Evolutionary conservation across 1,139 yeast species (phyloP).

Genomic region (Candida smagusa): DNA sequence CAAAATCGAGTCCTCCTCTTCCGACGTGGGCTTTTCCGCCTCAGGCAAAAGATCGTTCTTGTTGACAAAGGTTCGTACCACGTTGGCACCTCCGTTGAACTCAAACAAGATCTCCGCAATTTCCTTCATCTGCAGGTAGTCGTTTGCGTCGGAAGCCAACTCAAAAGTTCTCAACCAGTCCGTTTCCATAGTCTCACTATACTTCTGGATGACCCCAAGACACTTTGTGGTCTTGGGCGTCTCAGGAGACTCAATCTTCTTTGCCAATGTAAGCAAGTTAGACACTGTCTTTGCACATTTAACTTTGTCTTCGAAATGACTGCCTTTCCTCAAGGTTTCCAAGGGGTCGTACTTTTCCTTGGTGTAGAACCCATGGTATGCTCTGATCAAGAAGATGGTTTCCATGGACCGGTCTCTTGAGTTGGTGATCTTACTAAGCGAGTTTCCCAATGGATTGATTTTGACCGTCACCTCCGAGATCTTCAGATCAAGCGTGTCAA

Average conservation of each 20-base stretch:
- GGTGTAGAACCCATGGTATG: slow-evolving; percentile 72
- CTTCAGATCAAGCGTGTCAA: slow-evolving; percentile 56
- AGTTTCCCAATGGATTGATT: slow-evolving; percentile 73
- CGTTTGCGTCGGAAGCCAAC: slow-evolving; percentile 55
- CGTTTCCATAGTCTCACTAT: slow-evolving; percentile 74
- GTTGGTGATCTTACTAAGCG: slow-evolving; percentile 69
- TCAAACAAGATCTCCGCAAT: slow-evolving; percentile 75
- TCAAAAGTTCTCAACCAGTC: slow-evolving; percentile 58
- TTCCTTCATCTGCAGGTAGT: slow-evolving; percentile 68
- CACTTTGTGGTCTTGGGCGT: slow-evolving; percentile 48
- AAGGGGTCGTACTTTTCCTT: slow-evolving; percentile 63
- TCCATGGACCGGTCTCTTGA: slow-evolving; percentile 73
- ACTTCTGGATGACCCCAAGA: slow-evolving; percentile 59
- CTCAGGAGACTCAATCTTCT: slow-evolving; percentile 54
- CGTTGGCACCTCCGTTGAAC: slow-evolving; percentile 83
- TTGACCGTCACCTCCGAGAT: slow-evolving; percentile 59
- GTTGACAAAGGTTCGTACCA: slow-evolving; percentile 77
- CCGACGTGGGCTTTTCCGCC: slow-evolving; percentile 21
- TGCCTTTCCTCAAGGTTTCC: slow-evolving; percentile 45
- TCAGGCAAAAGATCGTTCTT: slow-evolving; percentile 72
- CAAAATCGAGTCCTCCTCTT: slow-evolving; percentile 34
- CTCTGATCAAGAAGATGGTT: slow-evolving; percentile 70
- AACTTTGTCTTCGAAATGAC: slow-evolving; percentile 48
- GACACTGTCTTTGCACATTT: slow-evolving; percentile 69
- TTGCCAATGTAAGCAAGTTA: slow-evolving; percentile 61